A percentile compares a stretch with the other conserved stretches of the same genome.
These are phyloP conservation scores for Cyberlindnera xishuangbannaensis DNA, from an alignment of 805 yeast genomes.

Conservation along the genomic window DNA sequence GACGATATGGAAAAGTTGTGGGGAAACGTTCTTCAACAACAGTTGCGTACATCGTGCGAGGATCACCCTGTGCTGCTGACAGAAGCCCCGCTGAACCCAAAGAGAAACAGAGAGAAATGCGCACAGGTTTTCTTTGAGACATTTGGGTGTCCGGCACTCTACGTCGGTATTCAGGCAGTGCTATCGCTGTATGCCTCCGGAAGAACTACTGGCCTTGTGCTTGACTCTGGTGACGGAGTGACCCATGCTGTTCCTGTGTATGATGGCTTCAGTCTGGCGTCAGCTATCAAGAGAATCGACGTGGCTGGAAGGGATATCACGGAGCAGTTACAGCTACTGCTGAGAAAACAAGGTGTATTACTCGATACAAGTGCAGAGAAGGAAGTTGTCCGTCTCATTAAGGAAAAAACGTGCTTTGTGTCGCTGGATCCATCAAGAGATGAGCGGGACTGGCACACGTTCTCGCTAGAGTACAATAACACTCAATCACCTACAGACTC, in stretches of 20 bases:
- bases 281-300: conserved; percentile 68
- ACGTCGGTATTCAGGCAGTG: conserved; percentile 90
- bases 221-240: conserved; percentile 94
- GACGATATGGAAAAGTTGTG: conserved; percentile 79
- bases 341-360: conserved; percentile 64
- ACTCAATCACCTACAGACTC: conserved; percentile 4
- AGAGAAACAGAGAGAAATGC: conserved; percentile 82
- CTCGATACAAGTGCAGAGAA: conserved; percentile 70
- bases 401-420: conserved; percentile 69
- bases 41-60: conserved; percentile 52
- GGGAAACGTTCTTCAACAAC: conserved; percentile 58
- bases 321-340: conserved; percentile 59
- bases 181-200: conserved; percentile 84
- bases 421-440: conserved; percentile 51
- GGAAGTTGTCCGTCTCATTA: conserved; percentile 73
- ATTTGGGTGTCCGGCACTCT: conserved; percentile 84
- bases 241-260: conserved; percentile 83
- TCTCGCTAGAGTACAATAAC: conserved; percentile 10
- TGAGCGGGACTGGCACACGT: conserved; percentile 39
- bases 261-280: conserved; percentile 78
- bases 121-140: conserved; percentile 89
- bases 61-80: conserved; percentile 87
- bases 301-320: conserved; percentile 87
- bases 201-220: conserved; percentile 81
- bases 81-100: conserved; percentile 84